Percentiles rank a stretch among this genome's conserved stretches.
Conservation (phyloP, 2,329 filamentous ascomycete genomes). For the Sporothrix curviconia region DNA sequence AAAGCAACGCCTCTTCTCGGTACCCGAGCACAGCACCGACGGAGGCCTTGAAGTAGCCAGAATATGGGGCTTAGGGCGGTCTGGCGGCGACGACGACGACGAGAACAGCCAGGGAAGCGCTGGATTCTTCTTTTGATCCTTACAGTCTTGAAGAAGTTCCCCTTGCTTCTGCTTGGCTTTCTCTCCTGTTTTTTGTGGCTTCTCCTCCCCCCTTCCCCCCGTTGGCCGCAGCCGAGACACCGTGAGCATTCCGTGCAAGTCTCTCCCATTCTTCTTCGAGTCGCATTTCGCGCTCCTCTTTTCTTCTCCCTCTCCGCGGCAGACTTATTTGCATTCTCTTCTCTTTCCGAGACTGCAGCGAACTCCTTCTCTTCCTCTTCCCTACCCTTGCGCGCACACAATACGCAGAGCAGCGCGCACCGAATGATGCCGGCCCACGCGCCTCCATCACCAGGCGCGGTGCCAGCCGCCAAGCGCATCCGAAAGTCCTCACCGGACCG, state of each 20-base stretch:
- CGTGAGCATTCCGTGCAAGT: too few relatives aligned
- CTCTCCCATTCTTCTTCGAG: too few relatives aligned
- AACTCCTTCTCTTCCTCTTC: too few relatives aligned
- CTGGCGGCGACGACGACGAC: conserved; percentile 11
- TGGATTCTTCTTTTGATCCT: background rate
- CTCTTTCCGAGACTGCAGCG: too few relatives aligned
- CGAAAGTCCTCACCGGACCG: conserved; percentile 47
- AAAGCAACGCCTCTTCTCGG: too few relatives aligned
- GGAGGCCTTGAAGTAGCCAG: background rate
- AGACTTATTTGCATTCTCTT: too few relatives aligned
- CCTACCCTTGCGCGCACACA: too few relatives aligned
- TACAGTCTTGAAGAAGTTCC: background rate
- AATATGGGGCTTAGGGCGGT: conserved; percentile 6
- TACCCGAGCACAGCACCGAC: background rate
- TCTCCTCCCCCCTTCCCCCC: background rate
- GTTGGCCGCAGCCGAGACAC: too few relatives aligned
- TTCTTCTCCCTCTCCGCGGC: too few relatives aligned
- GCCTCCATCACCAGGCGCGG: conserved; percentile 43
- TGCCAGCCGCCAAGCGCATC: conserved; percentile 51
- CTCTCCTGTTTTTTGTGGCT: background rate
- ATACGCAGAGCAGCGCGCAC: too few relatives aligned
- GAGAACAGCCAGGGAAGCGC: conserved; percentile 2
- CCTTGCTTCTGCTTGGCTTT: too few relatives aligned
- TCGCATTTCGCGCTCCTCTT: too few relatives aligned
- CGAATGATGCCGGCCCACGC: conserved; percentile 43